Percentiles rank a stretch among this genome's conserved stretches.
phyloP scores from a whole-genome alignment of 495 filamentous ascomycete species.

The Amphirosellinia nigrospora region DNA sequence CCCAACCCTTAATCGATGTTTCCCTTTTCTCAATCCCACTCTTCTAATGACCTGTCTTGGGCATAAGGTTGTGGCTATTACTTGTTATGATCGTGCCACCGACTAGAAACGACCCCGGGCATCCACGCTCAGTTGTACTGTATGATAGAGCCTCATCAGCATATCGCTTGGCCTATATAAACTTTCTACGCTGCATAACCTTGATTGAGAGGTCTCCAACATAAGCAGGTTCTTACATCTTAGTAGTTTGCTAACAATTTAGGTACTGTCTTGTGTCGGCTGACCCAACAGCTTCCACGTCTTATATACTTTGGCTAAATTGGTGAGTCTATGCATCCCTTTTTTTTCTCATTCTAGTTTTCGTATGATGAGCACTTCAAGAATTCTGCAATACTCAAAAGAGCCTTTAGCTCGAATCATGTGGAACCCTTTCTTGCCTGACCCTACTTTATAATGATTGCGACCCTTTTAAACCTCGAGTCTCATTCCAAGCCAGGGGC shows the following conservation, averaged over 20 bases:
- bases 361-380: conserved; percentile 54
- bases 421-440: conserved; percentile 41
- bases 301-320: not conserved
- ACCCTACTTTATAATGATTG: conserved; percentile 18
- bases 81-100: not conserved
- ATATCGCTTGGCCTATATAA: not conserved
- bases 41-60: not conserved
- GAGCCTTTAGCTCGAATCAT: conserved; percentile 29
- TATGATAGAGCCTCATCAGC: not conserved
- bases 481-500: not conserved
- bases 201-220: not conserved
- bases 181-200: not conserved
- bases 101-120: not conserved
- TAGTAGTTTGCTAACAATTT: not conserved
- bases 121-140: not conserved
- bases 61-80: not conserved
- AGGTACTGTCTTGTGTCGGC: not conserved
- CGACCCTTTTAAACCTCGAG: not conserved
- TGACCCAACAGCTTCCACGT: not conserved
- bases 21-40: not conserved
- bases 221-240: not conserved
- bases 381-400: conserved; percentile 66
- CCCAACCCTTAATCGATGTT: not conserved
- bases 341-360: not conserved
- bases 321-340: conserved; percentile 5